Conservation (phyloP, 2,329 filamentous ascomycete genomes). For the Diplodia corticola region DNA sequence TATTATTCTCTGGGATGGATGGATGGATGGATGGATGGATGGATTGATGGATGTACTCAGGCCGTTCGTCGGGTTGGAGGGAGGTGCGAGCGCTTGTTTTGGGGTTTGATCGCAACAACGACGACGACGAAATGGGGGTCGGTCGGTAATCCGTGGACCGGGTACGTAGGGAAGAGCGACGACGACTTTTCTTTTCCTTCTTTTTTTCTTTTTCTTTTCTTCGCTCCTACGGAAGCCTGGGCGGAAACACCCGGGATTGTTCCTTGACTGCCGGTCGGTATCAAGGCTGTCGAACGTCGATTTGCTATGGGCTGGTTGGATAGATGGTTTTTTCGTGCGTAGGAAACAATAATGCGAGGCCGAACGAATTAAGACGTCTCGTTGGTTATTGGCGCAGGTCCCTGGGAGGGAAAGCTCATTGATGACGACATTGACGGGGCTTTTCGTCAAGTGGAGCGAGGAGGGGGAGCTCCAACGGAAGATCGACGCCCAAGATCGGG, state of each 20-base stretch:
- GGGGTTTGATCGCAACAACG: no score
- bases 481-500: constrained; percentile 21
- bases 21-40: no score
- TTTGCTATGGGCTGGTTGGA: no score
- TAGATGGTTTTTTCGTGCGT: not conserved
- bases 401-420: not conserved
- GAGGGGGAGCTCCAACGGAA: not conserved
- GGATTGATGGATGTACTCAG: no score
- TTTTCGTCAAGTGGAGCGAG: not conserved
- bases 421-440: constrained; percentile 4
- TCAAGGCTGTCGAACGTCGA: not conserved
- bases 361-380: not conserved
- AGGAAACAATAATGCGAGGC: not conserved
- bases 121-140: no score
- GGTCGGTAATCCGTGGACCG: no score
- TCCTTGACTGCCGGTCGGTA: not conserved
- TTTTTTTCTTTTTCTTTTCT: no score
- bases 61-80: not conserved
- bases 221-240: no score
- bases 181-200: no score
- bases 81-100: not conserved
- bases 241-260: no score
- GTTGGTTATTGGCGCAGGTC: not conserved
- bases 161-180: no score
- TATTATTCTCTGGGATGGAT: not conserved